Percentiles rank a stretch among this genome's conserved stretches.
These are phyloP conservation scores for Fraxinus baroniana DNA, from an alignment of 305 asterid species.

Conservation along the genomic window DNA sequence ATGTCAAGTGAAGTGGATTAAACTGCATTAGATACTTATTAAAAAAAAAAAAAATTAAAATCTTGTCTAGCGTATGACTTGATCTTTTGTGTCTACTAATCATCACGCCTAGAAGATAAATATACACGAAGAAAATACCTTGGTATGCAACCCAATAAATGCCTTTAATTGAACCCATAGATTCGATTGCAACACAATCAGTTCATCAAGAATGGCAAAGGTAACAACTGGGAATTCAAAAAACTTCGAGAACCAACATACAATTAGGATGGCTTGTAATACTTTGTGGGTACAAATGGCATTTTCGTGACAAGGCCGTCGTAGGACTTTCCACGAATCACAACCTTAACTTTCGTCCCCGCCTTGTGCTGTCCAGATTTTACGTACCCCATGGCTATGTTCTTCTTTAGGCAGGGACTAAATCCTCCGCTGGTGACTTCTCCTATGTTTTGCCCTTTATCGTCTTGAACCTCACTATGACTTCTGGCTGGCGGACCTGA, in stretches of 20 bases:
- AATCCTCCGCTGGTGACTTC: constrained; percentile 99
- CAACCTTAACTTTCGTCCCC: constrained; percentile 76
- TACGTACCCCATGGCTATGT: constrained; percentile 96
- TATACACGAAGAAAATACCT: not conserved
- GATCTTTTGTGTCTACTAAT: not conserved
- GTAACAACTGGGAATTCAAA: constrained; percentile 6
- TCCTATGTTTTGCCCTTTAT: constrained; percentile 80
- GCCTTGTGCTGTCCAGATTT: constrained; percentile 82
- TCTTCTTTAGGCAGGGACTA: constrained; percentile 94
- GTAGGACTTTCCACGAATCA: constrained; percentile 71
- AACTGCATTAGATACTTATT: not conserved
- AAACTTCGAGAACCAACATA: constrained; percentile 11
- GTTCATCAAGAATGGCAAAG: constrained; percentile 26
- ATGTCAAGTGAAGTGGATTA: not conserved
- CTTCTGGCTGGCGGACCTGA: constrained; percentile 91
- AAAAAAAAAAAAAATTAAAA: not conserved
- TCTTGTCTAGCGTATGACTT: not conserved
- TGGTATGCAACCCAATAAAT: not conserved
- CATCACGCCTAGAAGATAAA: not conserved
- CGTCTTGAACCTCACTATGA: constrained; percentile 90
- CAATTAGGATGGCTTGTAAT: constrained; percentile 69
- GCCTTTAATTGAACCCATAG: not conserved
- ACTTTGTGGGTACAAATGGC: constrained; percentile 90
- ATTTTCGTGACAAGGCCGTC: constrained; percentile 87
- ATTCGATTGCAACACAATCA: constrained; percentile 19